These are phyloP conservation scores for Vanderwaltozyma tropicalis DNA, from an alignment of 805 yeast genomes.

Conservation along the genomic window DNA sequence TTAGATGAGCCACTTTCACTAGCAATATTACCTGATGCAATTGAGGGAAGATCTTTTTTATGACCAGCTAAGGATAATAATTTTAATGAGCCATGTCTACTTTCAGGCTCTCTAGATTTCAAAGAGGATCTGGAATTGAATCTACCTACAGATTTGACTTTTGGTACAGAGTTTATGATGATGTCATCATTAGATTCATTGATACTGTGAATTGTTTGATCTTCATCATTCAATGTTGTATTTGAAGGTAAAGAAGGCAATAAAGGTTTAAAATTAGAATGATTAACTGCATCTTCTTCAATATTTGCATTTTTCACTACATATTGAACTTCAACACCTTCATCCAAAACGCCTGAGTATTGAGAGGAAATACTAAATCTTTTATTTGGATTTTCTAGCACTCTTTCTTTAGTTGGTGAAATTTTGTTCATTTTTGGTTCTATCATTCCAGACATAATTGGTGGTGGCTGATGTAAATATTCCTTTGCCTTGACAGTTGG, in stretches of 20 bases:
- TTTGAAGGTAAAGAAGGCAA: neutral
- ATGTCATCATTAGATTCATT: neutral
- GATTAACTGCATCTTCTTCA: neutral
- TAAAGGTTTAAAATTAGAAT: neutral
- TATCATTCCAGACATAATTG: too few relatives aligned
- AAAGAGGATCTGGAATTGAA: neutral
- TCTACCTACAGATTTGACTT: neutral
- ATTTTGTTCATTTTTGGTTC: constrained; percentile 4
- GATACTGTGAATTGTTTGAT: constrained; percentile 5
- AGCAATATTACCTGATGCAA: constrained; percentile 16
- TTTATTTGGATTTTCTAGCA: neutral
- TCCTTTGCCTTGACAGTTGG: too few relatives aligned
- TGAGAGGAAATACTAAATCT: constrained; percentile 19
- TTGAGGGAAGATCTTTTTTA: constrained; percentile 10
- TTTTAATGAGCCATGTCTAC: constrained; percentile 7
- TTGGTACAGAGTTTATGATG: neutral
- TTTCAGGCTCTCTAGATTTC: neutral
- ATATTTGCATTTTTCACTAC: constrained; percentile 11
- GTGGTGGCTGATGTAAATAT: too few relatives aligned
- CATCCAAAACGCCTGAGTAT: constrained; percentile 26
- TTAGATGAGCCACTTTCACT: constrained; percentile 11
- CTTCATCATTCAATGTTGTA: constrained; percentile 3
- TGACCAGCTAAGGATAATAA: constrained; percentile 8
- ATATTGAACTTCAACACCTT: constrained; percentile 25
- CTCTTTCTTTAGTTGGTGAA: constrained; percentile 1